These are phyloP conservation scores for Starmerella khaoyaiensis DNA, from an alignment of 805 yeast genomes.

Conservation along the genomic window DNA sequence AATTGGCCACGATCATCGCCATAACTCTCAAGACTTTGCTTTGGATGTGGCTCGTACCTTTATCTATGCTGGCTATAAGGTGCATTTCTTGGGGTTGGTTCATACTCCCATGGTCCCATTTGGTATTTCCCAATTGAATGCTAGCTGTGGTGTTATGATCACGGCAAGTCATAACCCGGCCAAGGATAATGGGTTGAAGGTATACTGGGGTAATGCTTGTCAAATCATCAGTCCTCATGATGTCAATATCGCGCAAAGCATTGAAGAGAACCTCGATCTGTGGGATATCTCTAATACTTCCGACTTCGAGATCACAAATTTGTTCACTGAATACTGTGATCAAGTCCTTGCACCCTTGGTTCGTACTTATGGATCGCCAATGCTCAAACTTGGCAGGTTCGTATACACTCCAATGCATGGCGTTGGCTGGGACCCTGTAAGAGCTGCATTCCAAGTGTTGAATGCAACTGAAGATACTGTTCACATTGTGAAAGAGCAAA, in stretches of 20 bases:
- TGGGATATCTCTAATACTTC: conserved; percentile 27
- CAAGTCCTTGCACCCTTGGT: conserved; percentile 9
- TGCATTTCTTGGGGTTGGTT: conserved; percentile 35
- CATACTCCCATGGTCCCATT: conserved; percentile 94
- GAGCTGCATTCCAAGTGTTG: conserved; percentile 31
- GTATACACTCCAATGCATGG: conserved; percentile 96
- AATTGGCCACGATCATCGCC: conserved; percentile 85
- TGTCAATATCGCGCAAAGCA: conserved; percentile 49
- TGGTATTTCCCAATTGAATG: conserved; percentile 47
- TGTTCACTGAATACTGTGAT: conserved; percentile 4
- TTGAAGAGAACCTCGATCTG: conserved; percentile 49
- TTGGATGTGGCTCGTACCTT: conserved; percentile 66
- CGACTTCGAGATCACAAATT: conserved; percentile 1
- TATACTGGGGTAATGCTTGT: conserved; percentile 86
- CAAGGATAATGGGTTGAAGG: conserved; percentile 82
- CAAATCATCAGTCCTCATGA: conserved; percentile 94
- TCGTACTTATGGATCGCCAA: neutral
- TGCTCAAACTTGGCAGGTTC: conserved; percentile 31
- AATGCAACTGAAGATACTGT: conserved; percentile 28
- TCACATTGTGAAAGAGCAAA: conserved; percentile 48
- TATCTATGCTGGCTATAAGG: conserved; percentile 51
- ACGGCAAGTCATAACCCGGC: conserved; percentile 34
- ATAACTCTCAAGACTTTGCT: conserved; percentile 68
- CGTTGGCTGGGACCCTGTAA: conserved; percentile 60
- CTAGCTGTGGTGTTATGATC: conserved; percentile 81